Conservation (phyloP, 495 filamentous ascomycete species). For the Trichoderma asperelloides region DNA sequence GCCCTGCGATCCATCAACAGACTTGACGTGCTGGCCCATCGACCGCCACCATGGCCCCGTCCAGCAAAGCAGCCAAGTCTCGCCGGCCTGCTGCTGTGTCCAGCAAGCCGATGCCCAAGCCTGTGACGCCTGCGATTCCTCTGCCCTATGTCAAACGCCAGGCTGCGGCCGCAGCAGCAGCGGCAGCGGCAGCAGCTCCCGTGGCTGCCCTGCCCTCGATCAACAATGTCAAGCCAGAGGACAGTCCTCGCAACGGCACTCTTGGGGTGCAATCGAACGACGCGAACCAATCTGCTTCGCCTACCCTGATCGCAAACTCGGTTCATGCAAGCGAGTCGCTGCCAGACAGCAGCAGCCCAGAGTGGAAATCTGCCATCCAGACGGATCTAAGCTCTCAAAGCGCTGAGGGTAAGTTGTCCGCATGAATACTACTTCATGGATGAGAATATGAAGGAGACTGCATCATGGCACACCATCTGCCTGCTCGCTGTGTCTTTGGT, state of each 20-base stretch:
- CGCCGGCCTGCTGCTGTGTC: neutral
- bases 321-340: neutral
- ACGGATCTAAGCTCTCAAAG: neutral
- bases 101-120: neutral
- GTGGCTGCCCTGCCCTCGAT: neutral
- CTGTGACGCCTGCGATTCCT: slow-evolving; percentile 9
- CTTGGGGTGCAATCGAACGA: neutral
- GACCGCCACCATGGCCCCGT: slow-evolving; percentile 8
- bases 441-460: neutral
- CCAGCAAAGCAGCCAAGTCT: neutral
- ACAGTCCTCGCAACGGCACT: neutral
- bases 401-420: neutral
- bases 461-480: no score
- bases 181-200: slow-evolving; percentile 6
- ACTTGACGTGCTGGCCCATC: neutral
- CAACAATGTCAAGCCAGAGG: neutral
- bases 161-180: slow-evolving; percentile 8
- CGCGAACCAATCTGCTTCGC: neutral
- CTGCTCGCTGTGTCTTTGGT: no score
- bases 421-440: neutral
- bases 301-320: neutral
- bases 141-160: slow-evolving; percentile 10
- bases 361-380: neutral
- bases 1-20: neutral
- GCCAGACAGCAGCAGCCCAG: neutral